Evolutionary conservation across 495 filamentous ascomycete species (phyloP).

Genomic region (Aspergillus asperescens): DNA sequence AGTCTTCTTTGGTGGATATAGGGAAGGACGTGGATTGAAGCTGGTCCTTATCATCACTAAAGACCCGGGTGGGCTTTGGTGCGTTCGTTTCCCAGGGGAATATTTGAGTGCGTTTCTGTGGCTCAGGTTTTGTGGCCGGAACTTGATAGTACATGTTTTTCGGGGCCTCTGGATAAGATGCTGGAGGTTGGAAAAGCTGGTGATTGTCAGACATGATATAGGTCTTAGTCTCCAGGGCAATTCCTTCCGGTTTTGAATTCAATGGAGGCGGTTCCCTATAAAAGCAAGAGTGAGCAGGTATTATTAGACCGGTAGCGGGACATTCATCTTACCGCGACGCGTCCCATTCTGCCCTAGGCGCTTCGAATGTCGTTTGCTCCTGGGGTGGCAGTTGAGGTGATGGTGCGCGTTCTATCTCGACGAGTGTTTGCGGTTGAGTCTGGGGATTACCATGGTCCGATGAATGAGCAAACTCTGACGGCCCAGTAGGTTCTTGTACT

Average conservation of each 20-base stretch:
- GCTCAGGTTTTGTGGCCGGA: slow-evolving; percentile 54
- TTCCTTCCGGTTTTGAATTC: slow-evolving; percentile 71
- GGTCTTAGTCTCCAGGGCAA: slow-evolving; percentile 62
- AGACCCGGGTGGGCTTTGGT: slow-evolving; percentile 66
- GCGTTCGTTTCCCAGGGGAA: slow-evolving; percentile 81
- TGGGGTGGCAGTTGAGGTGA: slow-evolving; percentile 37
- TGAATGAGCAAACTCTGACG: slow-evolving; percentile 2
- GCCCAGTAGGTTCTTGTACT: slow-evolving; percentile 1
- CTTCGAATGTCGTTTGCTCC: slow-evolving; percentile 31
- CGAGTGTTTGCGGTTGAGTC: slow-evolving; percentile 32
- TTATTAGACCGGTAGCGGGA: background rate
- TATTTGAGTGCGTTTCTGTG: slow-evolving; percentile 55
- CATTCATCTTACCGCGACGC: slow-evolving; percentile 50
- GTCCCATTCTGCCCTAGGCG: slow-evolving; percentile 61
- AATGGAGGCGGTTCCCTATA: slow-evolving; percentile 67
- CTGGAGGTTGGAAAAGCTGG: slow-evolving; percentile 66
- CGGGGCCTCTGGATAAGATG: slow-evolving; percentile 73
- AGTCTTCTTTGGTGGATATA: slow-evolving; percentile 30
- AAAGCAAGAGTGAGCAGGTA: slow-evolving; percentile 20
- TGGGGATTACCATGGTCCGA: slow-evolving; percentile 9
- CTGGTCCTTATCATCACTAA: slow-evolving; percentile 49
- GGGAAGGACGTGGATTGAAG: slow-evolving; percentile 16
- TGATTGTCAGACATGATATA: slow-evolving; percentile 74
- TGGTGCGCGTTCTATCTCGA: slow-evolving; percentile 22
- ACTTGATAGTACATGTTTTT: slow-evolving; percentile 80